Conservation (phyloP, 2,329 filamentous ascomycete species). For the Sclerotinia subarctica region DNA sequence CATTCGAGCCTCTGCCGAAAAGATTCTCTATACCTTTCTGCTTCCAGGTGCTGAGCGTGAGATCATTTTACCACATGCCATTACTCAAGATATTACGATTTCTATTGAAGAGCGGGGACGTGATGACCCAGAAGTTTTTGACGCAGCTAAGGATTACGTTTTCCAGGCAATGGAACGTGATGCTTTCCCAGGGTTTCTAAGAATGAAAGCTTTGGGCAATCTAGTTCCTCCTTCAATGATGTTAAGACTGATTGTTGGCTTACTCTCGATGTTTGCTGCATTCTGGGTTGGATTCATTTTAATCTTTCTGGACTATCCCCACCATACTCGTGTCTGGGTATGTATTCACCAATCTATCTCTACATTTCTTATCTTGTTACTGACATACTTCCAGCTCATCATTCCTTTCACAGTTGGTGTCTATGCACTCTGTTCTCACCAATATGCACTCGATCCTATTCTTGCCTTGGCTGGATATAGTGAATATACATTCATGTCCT, state of each 20-base stretch:
- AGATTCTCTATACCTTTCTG: constrained; percentile 97
- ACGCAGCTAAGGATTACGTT: constrained; percentile 96
- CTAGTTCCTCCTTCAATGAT: constrained; percentile 88
- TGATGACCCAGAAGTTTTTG: constrained; percentile 96
- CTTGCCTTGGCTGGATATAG: constrained; percentile 86
- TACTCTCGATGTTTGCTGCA: constrained; percentile 82
- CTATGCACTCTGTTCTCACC: constrained; percentile 85
- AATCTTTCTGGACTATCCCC: constrained; percentile 80
- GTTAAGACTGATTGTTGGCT: constrained; percentile 77
- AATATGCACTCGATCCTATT: constrained; percentile 91
- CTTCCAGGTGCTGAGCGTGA: constrained; percentile 94
- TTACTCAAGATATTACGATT: constrained; percentile 79
- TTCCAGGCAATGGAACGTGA: constrained; percentile 99
- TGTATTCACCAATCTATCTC: constrained; percentile 38
- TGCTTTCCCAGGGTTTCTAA: constrained; percentile 94
- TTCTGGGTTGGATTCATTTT: constrained; percentile 94
- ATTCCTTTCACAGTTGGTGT: constrained; percentile 88
- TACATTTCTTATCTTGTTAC: constrained; percentile 8
- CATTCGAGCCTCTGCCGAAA: constrained; percentile 89
- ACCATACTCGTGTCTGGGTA: constrained; percentile 80
- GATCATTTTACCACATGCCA: constrained; percentile 85
- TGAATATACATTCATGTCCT: constrained; percentile 95
- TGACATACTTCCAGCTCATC: constrained; percentile 57
- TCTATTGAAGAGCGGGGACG: constrained; percentile 87
- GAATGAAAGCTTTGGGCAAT: constrained; percentile 93